phyloP scores from a whole-genome alignment of 2,329 filamentous ascomycete genomes.

The Colletotrichum kahawae region DNA sequence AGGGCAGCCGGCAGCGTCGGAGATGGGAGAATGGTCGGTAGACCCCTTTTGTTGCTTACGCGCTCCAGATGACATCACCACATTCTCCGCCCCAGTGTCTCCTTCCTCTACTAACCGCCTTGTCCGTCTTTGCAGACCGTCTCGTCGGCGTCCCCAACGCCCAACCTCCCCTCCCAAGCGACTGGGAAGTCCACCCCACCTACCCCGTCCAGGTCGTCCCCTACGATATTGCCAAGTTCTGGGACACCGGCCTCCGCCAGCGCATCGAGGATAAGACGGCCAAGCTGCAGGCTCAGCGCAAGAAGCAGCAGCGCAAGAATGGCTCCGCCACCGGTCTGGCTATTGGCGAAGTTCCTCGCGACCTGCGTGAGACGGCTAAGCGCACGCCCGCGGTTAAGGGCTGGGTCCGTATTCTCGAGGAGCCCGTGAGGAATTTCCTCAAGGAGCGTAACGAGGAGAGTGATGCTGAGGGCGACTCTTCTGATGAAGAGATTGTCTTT shows the following conservation, averaged over 20 bases:
- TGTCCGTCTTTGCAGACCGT: slow-evolving; percentile 63
- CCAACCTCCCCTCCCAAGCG: slow-evolving; percentile 78
- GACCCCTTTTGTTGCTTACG: background rate
- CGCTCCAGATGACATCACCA: background rate
- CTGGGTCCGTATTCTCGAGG: slow-evolving; percentile 83
- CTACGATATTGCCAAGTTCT: slow-evolving; percentile 87
- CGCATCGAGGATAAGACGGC: slow-evolving; percentile 53
- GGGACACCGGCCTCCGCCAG: slow-evolving; percentile 66
- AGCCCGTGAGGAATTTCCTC: slow-evolving; percentile 81
- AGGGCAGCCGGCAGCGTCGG: slow-evolving; percentile 83
- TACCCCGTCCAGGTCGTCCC: slow-evolving; percentile 80
- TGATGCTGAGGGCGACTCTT: slow-evolving; percentile 49
- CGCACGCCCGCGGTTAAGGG: slow-evolving; percentile 77
- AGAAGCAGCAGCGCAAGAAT: slow-evolving; percentile 47
- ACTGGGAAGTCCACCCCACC: slow-evolving; percentile 85
- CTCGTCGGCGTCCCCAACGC: slow-evolving; percentile 86
- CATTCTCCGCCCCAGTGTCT: background rate
- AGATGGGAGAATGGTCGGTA: slow-evolving; percentile 89
- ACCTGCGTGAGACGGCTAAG: slow-evolving; percentile 83
- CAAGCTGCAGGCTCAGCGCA: slow-evolving; percentile 45
- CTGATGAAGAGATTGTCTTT: slow-evolving; percentile 91
- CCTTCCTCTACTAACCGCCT: background rate
- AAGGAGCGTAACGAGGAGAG: slow-evolving; percentile 47
- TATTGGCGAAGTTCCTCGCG: slow-evolving; percentile 72
- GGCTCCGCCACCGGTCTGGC: slow-evolving; percentile 48